Evolutionary conservation across 768 basidiomycete species (phyloP), one percentile per base, ranked within the genome.

Genomic region (Sutorius australiensis): DNA sequence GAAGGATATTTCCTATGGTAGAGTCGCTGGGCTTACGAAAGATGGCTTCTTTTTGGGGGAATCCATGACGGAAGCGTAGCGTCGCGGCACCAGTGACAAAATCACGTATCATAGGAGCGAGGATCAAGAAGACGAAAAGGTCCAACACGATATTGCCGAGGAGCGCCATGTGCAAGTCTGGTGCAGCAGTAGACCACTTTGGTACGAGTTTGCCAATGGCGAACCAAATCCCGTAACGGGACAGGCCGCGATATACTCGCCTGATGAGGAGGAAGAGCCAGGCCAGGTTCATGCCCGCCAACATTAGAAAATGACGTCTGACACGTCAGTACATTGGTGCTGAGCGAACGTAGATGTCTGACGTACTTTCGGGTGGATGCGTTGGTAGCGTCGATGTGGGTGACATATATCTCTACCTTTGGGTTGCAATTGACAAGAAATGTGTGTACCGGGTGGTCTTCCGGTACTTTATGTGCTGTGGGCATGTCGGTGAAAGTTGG

Each of bases 1-100:
- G 37, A 31, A 63, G 43, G 19, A 69, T 57, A 36, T 63, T 62
- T 11, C 60, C 57, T 11, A 64, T 46, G 28, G 69, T 65, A 6
- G 69, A 56, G 32, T 55, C 42, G 14, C 60, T 71, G 9, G 61
- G 69, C 36, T 59, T 69, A 34, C 69, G 67, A 37, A 71, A 71
- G 1, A 71, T 48, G 5, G 69, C 55, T 46, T 69, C 68, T 27
- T 61, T 36, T 34, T 40, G 46, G 5, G 63, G 67, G 34, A 71
- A 69, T 21, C 69, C 69, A 27, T 67, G 53, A 46, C 55, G 59
- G 46, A 60, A 54, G 47, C 68, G 68, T 43, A 71, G 41, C 5
- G 41, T 33, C 9, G 55, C 61, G 7, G 48, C 17, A 19, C 63
- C 60, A 10, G 13, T 44, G 40, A 63, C 10, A 32, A 71, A 69